phyloP scores from a whole-genome alignment of 306 rosid species.

The Cucumis hystrix region DNA sequence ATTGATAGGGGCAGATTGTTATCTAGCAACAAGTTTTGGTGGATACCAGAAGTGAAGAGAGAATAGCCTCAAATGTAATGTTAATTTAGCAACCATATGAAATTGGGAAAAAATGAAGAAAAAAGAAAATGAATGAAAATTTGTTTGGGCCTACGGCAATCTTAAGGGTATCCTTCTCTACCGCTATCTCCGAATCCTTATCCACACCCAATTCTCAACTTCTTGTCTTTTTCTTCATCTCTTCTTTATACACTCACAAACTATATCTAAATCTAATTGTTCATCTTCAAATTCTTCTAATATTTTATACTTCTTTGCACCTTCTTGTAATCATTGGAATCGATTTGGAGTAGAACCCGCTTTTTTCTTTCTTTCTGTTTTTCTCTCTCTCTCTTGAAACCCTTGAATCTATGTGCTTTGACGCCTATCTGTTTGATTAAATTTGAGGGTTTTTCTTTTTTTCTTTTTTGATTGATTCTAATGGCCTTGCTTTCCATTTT shows the following conservation, averaged over 20 bases:
- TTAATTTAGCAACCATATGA: background rate
- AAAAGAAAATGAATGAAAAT: background rate
- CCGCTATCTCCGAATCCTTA: constrained; percentile 64
- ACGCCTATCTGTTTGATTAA: constrained; percentile 21
- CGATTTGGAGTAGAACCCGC: background rate
- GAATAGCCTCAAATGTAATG: background rate
- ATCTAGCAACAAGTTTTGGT: background rate
- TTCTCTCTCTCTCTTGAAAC: constrained; percentile 11
- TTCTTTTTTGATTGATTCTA: background rate
- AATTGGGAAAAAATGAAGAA: background rate
- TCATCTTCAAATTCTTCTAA: background rate
- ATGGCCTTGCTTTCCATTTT: constrained; percentile 41
- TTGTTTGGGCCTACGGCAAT: constrained; percentile 32
- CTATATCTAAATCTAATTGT: constrained; percentile 28
- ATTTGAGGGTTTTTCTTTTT: constrained; percentile 20
- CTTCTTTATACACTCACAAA: background rate
- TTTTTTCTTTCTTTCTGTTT: background rate
- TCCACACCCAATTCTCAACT: constrained; percentile 17
- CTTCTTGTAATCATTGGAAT: background rate
- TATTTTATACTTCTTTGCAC: background rate
- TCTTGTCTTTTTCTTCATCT: constrained; percentile 8
- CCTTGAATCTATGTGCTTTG: constrained; percentile 26
- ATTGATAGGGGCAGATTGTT: background rate
- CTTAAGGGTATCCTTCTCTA: constrained; percentile 5
- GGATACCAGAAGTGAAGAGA: background rate